Base-by-base conservation (phyloP, 2,329 filamentous ascomycete genomes). In the Knufia fluminis region DNA sequence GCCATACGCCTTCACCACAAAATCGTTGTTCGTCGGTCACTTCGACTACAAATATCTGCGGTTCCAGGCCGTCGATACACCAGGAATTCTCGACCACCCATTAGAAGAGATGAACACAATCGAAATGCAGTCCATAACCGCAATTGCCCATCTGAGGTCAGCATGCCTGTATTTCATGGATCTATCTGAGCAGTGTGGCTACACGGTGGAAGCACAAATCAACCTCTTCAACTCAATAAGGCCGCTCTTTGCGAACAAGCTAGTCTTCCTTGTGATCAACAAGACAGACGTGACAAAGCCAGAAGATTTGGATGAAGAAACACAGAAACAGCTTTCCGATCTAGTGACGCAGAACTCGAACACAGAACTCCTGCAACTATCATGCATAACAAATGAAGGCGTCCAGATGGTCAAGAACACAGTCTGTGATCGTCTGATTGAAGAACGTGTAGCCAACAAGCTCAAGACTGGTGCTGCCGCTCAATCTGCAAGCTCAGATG, bases 31-130 rank as follows among this genome's bases (percentile, higher is more conserved):
- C 64, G 91, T 97, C 24, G 92, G 92, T 52, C 92, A 98, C 71
- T 96, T 97, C 66, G 89, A 95, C 71, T 94, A 94, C 76, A 95
- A 95, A 71, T 92, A 91, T 71, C 75, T 89, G 58, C 78, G 86
- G 54, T 89, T 89, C 71, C 85, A 90, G 72, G 90, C 89, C 23
- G 96, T 98, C 60, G 92, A 98, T 70, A 98, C 92, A 9, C 91
- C 91, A n/a, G 92, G 92, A 75, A 95, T 98, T 59, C 74, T 98
- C 53, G 92, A 98, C 61, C 92, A 98, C 67, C 90, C 91, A 31
- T 80, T 98, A 7, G 92, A 97, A 71, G 92, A 97, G 73, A 98
- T 97, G 92, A 95, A 96, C 72, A 97, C 92, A 2, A 98, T 98
- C 64, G 92, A 98, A 71, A 97, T 97, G 88, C 92, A 97, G 75